Percentiles rank a stretch among this genome's conserved stretches.
Evolutionary conservation across 352 stramenopile species (phyloP).

Genomic region (Lagenidium giganteum): DNA sequence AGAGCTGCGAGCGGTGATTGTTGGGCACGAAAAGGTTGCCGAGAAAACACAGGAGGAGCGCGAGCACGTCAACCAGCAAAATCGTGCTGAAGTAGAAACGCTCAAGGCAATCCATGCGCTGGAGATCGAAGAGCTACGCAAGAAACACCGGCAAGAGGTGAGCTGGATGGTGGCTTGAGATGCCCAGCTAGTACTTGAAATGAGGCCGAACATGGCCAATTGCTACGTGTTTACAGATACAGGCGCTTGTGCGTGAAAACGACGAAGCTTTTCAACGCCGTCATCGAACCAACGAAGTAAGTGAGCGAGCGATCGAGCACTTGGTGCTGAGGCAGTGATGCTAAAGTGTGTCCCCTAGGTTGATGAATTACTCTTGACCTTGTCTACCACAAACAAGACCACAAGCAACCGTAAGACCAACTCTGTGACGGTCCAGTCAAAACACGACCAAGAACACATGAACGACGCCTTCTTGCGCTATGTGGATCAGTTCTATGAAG

Average conservation of each 20-base stretch:
- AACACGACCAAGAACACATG: too few relatives aligned
- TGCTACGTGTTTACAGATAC: constrained; percentile 1
- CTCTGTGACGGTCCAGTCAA: too few relatives aligned
- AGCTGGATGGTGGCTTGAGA: too few relatives aligned
- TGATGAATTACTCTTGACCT: too few relatives aligned
- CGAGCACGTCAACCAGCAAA: constrained; percentile 26
- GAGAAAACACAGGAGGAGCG: constrained; percentile 24
- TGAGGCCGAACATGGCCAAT: too few relatives aligned
- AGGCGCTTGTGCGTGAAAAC: constrained; percentile 38
- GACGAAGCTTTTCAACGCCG: constrained; percentile 30
- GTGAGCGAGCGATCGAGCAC: background rate
- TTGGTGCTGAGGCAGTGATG: background rate
- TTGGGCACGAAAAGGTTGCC: constrained; percentile 32
- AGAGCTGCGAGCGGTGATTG: constrained; percentile 38
- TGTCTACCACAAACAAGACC: too few relatives aligned
- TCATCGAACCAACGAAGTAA: constrained; percentile 23
- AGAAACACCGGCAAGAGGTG: constrained; percentile 46
- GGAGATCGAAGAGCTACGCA: constrained; percentile 41
- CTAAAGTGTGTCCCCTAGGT: too few relatives aligned
- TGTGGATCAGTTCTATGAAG: constrained; percentile 65
- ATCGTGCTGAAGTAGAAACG: constrained; percentile 41
- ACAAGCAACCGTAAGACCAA: too few relatives aligned
- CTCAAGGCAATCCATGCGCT: constrained; percentile 36
- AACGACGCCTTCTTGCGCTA: constrained; percentile 25
- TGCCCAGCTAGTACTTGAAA: too few relatives aligned